Evolutionary conservation across 352 stramenopile species (phyloP).

Genomic region (Globisporangium carolinianum): DNA sequence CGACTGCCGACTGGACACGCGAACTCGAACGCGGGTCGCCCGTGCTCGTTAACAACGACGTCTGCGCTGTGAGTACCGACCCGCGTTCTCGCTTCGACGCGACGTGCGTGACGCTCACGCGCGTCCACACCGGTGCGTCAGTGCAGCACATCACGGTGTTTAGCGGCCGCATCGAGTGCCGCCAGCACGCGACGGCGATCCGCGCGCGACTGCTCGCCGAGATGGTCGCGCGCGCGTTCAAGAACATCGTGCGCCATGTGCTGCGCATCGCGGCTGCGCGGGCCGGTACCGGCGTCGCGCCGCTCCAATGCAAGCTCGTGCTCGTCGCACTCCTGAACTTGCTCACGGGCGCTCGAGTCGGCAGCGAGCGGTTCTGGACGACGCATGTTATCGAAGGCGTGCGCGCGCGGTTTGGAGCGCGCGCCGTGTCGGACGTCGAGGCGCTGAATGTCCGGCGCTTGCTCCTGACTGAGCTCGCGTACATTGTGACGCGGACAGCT

Average conservation of each 20-base stretch:
- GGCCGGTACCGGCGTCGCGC: conserved; percentile 32
- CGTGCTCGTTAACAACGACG: conserved; percentile 50
- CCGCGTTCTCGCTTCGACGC: conserved; percentile 40
- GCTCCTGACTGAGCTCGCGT: conserved; percentile 36
- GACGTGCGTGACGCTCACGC: conserved; percentile 54
- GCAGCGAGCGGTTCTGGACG: conserved; percentile 68
- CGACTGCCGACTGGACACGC: conserved; percentile 73
- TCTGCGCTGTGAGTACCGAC: conserved; percentile 29
- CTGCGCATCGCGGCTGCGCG: conserved; percentile 37
- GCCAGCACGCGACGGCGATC: conserved; percentile 41
- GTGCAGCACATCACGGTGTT: conserved; percentile 68
- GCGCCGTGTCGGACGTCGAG: conserved; percentile 69
- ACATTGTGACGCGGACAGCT: conserved; percentile 41
- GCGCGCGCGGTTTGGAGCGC: conserved; percentile 56
- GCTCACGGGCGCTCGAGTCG: conserved; percentile 44
- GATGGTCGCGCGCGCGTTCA: conserved; percentile 85
- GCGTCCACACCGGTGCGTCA: conserved; percentile 49
- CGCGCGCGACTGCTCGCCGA: conserved; percentile 69
- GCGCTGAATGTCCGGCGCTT: conserved; percentile 61
- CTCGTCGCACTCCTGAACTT: conserved; percentile 59
- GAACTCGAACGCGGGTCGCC: conserved; percentile 68
- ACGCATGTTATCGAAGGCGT: conserved; percentile 72
- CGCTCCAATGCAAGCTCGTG: conserved; percentile 38
- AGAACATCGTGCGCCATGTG: conserved; percentile 78
- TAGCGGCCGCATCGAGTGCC: conserved; percentile 55